A percentile compares a stretch with the other conserved stretches of the same genome.
These are phyloP conservation scores for Fusarium proliferatum DNA, from an alignment of 2,329 filamentous ascomycete genomes.

Conservation along the genomic window DNA sequence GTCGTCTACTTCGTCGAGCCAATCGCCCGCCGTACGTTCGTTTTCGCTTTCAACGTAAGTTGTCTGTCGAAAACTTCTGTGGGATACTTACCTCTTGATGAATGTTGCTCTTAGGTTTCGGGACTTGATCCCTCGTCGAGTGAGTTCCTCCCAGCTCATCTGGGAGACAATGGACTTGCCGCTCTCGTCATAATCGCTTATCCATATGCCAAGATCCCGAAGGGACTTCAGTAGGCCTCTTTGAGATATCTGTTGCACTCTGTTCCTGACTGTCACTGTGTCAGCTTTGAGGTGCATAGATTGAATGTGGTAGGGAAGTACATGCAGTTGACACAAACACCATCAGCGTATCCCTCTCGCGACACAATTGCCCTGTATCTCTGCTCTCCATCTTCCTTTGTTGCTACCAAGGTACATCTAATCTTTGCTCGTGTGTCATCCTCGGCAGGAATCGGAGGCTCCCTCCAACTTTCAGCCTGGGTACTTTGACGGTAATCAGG, in stretches of 20 bases:
- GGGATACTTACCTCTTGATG: background rate
- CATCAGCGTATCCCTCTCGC: accelerated
- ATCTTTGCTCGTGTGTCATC: accelerated
- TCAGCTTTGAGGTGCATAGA: accelerated
- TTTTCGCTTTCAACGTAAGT: accelerated
- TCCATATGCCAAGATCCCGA: accelerated
- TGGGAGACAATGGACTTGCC: accelerated
- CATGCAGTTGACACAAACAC: accelerated
- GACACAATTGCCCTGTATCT: accelerated
- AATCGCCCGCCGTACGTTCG: accelerated
- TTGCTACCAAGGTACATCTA: background rate
- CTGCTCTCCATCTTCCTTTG: accelerated
- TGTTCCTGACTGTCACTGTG: accelerated
- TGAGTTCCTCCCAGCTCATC: background rate
- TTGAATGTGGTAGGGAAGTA: accelerated
- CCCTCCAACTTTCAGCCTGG: accelerated
- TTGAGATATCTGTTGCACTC: accelerated
- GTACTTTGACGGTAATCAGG: accelerated
- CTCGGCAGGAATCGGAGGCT: accelerated
- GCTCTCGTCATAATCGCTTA: accelerated
- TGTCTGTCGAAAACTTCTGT: accelerated
- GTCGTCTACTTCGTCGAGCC: background rate
- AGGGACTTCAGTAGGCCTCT: accelerated
- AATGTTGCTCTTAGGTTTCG: accelerated
- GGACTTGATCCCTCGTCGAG: accelerated